A percentile compares a stretch with the other conserved stretches of the same genome.
These are phyloP conservation scores for Debaryomyces udenii DNA, from an alignment of 1,139 yeast species.

Conservation along the genomic window DNA sequence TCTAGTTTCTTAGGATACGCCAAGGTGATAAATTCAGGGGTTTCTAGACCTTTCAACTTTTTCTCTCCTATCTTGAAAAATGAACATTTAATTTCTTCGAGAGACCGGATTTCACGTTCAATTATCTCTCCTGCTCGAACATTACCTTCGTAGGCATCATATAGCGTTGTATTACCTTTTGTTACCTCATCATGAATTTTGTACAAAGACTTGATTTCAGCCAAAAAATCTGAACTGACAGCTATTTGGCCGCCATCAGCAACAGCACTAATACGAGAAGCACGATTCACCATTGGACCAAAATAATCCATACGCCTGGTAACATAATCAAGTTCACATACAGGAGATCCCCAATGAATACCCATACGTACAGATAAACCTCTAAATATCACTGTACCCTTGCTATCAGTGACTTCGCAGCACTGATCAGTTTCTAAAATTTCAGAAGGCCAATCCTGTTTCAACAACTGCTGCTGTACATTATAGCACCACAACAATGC, in stretches of 20 bases:
- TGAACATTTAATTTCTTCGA: slow-evolving; percentile 73
- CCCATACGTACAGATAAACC: slow-evolving; percentile 98
- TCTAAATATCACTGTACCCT: slow-evolving; percentile 67
- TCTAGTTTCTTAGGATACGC: slow-evolving; percentile 70
- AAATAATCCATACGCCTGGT: slow-evolving; percentile 98
- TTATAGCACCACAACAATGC: slow-evolving; percentile 94
- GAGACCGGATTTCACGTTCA: slow-evolving; percentile 65
- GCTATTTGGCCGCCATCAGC: slow-evolving; percentile 99
- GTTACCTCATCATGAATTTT: slow-evolving; percentile 53
- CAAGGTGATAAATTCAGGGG: slow-evolving; percentile 84
- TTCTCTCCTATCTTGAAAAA: slow-evolving; percentile 79
- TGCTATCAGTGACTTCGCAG: slow-evolving; percentile 72
- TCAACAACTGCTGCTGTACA: slow-evolving; percentile 80
- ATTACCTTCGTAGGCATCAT: slow-evolving; percentile 66
- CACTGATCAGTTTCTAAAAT: slow-evolving; percentile 86
- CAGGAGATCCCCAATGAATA: slow-evolving; percentile 97
- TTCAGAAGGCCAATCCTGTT: slow-evolving; percentile 96
- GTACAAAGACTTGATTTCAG: slow-evolving; percentile 66
- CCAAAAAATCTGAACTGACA: slow-evolving; percentile 77
- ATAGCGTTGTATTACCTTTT: slow-evolving; percentile 39
- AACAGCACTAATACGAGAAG: slow-evolving; percentile 89
- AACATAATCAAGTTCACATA: slow-evolving; percentile 91
- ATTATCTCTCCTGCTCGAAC: slow-evolving; percentile 63
- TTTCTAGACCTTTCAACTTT: slow-evolving; percentile 91
- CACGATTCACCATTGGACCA: slow-evolving; percentile 97